A percentile compares a stretch with the other conserved stretches of the same genome.
These are phyloP conservation scores for Fusarium musae DNA, from an alignment of 2,329 filamentous ascomycete species.

Conservation along the genomic window DNA sequence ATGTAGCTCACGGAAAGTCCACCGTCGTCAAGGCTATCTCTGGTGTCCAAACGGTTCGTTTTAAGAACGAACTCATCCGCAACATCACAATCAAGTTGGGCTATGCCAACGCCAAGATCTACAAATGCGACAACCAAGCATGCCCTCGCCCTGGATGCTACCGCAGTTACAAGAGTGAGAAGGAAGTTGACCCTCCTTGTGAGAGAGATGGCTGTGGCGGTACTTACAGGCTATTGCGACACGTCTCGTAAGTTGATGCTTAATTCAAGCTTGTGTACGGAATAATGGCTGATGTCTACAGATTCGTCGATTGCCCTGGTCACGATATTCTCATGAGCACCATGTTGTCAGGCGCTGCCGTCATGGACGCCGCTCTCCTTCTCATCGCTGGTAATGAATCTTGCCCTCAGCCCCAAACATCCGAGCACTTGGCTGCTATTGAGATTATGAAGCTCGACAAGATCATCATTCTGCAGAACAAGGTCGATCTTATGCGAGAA, in stretches of 20 bases:
- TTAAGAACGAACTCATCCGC: slow-evolving; percentile 99
- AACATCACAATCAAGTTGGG: slow-evolving; percentile 99
- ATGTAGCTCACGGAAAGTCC: slow-evolving; percentile 98
- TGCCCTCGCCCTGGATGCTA: slow-evolving; percentile 97
- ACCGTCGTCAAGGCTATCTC: slow-evolving; percentile 99
- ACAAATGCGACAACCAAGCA: slow-evolving; percentile 93
- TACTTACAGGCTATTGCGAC: slow-evolving; percentile 87
- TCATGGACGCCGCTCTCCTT: slow-evolving; percentile 98
- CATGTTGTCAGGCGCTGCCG: slow-evolving; percentile 98
- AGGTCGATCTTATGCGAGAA: slow-evolving; percentile 98
- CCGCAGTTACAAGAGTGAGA: slow-evolving; percentile 97
- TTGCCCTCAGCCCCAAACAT: slow-evolving; percentile 97
- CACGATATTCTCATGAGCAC: slow-evolving; percentile 99
- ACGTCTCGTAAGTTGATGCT: slow-evolving; percentile 80
- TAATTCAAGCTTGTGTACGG: not conserved
- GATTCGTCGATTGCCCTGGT: slow-evolving; percentile 97
- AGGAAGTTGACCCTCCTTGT: slow-evolving; percentile 96
- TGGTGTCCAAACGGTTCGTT: slow-evolving; percentile 90
- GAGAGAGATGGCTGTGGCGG: slow-evolving; percentile 92
- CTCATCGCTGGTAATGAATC: slow-evolving; percentile 98
- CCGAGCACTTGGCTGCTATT: slow-evolving; percentile 97
- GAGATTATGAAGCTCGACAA: slow-evolving; percentile 99
- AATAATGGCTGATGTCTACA: slow-evolving; percentile 51
- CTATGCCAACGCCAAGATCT: slow-evolving; percentile 99
- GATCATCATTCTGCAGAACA: slow-evolving; percentile 99